Evolutionary conservation across 768 basidiomycete genomes (phyloP).

Genomic region (Suillus cothurnatus): DNA sequence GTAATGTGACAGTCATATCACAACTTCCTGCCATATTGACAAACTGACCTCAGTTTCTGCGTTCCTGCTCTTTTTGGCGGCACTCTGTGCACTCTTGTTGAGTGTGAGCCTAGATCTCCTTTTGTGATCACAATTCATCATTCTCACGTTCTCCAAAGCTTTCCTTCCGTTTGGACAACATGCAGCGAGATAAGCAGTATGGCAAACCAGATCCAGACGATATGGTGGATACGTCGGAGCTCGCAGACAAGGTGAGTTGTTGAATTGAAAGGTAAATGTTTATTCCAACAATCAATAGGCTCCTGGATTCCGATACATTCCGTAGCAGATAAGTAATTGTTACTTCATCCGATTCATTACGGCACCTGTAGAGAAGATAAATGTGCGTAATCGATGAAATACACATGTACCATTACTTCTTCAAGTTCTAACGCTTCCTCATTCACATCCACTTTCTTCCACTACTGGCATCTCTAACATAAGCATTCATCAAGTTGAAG

Average conservation of each 20-base stretch:
- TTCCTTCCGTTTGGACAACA: slow-evolving; percentile 12
- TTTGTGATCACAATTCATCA: neutral
- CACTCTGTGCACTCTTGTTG: slow-evolving; percentile 4
- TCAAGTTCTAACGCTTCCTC: neutral
- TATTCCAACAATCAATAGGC: slow-evolving; percentile 40
- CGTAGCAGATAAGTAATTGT: slow-evolving; percentile 15
- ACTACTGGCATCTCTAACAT: neutral
- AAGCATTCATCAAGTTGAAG: no score
- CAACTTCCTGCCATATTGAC: neutral
- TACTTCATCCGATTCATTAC: neutral
- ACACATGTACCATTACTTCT: neutral
- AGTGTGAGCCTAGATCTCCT: neutral
- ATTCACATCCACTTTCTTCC: neutral
- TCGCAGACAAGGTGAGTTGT: slow-evolving; percentile 61
- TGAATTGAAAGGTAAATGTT: neutral
- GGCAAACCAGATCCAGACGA: slow-evolving; percentile 50
- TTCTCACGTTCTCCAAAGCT: neutral
- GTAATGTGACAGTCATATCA: neutral
- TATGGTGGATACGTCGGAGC: slow-evolving; percentile 60
- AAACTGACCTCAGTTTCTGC: neutral
- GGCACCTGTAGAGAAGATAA: neutral
- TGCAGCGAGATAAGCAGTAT: slow-evolving; percentile 50
- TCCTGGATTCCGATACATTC: slow-evolving; percentile 60
- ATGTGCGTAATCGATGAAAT: neutral
- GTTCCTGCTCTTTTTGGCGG: slow-evolving; percentile 1